phyloP scores from a whole-genome alignment of 1,139 yeast genomes.

The Zygosaccharomyces pseudobailii region DNA sequence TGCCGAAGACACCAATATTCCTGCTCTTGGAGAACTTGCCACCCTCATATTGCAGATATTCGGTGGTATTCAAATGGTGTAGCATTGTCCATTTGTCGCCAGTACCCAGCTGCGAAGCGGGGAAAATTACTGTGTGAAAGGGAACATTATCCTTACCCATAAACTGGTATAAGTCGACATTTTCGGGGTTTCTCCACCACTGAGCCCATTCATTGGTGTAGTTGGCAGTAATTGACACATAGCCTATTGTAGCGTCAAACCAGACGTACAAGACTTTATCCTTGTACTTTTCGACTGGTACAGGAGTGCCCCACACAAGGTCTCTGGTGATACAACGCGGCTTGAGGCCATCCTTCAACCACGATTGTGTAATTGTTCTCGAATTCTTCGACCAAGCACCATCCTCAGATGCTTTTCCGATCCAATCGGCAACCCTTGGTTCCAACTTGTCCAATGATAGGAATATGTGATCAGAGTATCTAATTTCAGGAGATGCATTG shows the following conservation, averaged over 20 bases:
- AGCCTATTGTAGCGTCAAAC: slow-evolving; percentile 98
- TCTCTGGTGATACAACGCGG: slow-evolving; percentile 98
- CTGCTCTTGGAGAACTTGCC: slow-evolving; percentile 97
- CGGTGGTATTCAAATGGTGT: slow-evolving; percentile 90
- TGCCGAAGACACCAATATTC: slow-evolving; percentile 96
- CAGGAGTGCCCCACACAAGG: slow-evolving; percentile 97
- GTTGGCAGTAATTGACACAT: slow-evolving; percentile 91
- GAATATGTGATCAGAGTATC: slow-evolving; percentile 81
- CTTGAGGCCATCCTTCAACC: slow-evolving; percentile 90
- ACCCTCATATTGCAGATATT: slow-evolving; percentile 93
- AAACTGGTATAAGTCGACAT: slow-evolving; percentile 84
- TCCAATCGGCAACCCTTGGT: slow-evolving; percentile 69
- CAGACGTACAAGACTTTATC: slow-evolving; percentile 94
- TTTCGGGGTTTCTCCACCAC: slow-evolving; percentile 92
- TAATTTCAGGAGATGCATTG: slow-evolving; percentile 70
- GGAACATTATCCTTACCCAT: slow-evolving; percentile 99
- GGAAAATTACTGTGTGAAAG: slow-evolving; percentile 97
- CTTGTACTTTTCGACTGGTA: slow-evolving; percentile 75
- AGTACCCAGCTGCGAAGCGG: slow-evolving; percentile 87
- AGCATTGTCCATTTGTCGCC: slow-evolving; percentile 84
- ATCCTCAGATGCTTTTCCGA: slow-evolving; percentile 54
- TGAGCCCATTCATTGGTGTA: slow-evolving; percentile 77
- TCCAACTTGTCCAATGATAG: slow-evolving; percentile 79
- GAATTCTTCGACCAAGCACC: slow-evolving; percentile 94
- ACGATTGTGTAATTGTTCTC: slow-evolving; percentile 77